Base-by-base conservation (phyloP, 164 flowering plant species). In the Warburgia ugandensis region DNA sequence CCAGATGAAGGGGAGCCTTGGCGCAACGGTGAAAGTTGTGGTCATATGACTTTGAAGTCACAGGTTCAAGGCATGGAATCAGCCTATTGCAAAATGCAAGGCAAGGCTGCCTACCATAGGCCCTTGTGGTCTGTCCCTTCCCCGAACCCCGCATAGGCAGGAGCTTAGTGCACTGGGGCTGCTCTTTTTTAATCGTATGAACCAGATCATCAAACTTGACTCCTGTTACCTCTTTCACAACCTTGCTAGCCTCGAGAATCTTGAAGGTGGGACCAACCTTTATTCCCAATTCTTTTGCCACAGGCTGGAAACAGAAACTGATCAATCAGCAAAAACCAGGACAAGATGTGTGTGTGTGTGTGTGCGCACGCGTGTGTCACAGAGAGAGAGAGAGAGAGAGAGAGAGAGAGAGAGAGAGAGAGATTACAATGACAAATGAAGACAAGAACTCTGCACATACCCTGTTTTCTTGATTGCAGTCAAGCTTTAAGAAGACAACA, bases 191-290 rank as follows among this genome's bases (percentile, higher is more conserved):
- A n/a, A n/a, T n/a, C n/a, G n/a, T n/a, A n/a, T n/a, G 46, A 46
- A 84, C 75, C 38, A 90, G 52, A 40, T 82, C 84, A 25, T 90
- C 94, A 5, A 71, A 66, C 67, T 90, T 90, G 62, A 95, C 95
- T 28, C 97, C 97, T 0, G 80, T 86, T 12, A 90, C 88, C 68
- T 90, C 95, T 59, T 84, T 80, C 17, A 84, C 82, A 50, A 90
- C 48, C 63, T 84, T 74, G 56, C 45, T 47, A 50, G 76, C 68
- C 65, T 90, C 86, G 50, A 90, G 76, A 55, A 90, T 90, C 73
- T 90, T 90, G 79, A 90, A 90, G 2, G 97, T 90, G 12, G 95
- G 97, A 39, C 86, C 97, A 36, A 84, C 95, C 67, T 48, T 78
- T 46, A 90, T 76, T 8, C 95, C 95, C 8, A 90, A 73, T 70